phyloP scores from a whole-genome alignment of 2,329 filamentous ascomycete genomes.

The Arthrinium puccinioides region DNA sequence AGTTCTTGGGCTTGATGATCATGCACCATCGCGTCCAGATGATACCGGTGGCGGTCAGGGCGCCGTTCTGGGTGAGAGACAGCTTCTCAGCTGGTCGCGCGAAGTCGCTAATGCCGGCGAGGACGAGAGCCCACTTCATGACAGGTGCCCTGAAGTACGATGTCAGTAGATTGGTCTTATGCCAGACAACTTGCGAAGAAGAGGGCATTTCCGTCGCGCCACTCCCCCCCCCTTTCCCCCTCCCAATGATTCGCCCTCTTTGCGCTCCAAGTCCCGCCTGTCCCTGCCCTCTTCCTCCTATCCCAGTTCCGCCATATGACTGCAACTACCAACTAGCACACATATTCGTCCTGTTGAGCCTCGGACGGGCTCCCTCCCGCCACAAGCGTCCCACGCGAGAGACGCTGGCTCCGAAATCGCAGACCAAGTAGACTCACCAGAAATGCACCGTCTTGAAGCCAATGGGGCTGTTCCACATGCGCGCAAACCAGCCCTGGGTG shows the following conservation, averaged over 20 bases:
- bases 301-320: too few relatives aligned
- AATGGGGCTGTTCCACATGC: constrained; percentile 76
- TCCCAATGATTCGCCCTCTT: too few relatives aligned
- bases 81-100: constrained; percentile 86
- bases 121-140: constrained; percentile 95
- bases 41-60: constrained; percentile 80
- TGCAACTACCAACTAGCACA: background rate
- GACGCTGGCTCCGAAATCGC: background rate
- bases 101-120: constrained; percentile 89
- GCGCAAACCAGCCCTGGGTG: constrained; percentile 57
- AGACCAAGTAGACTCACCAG: constrained; percentile 63
- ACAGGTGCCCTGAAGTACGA: constrained; percentile 75
- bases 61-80: constrained; percentile 85
- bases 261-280: too few relatives aligned
- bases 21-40: constrained; percentile 99
- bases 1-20: constrained; percentile 89
- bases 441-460: constrained; percentile 95
- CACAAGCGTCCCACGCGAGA: background rate
- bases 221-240: background rate
- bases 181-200: background rate
- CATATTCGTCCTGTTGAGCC: background rate
- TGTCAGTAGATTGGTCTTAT: constrained; percentile 2
- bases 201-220: background rate
- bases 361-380: background rate
- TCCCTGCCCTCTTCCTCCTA: too few relatives aligned